Evolutionary conservation across 1,284 basidiomycete genomes (phyloP), one percentile per base, ranked within the genome.

Genomic region (Sporisorium iseilematis-ciliati): DNA sequence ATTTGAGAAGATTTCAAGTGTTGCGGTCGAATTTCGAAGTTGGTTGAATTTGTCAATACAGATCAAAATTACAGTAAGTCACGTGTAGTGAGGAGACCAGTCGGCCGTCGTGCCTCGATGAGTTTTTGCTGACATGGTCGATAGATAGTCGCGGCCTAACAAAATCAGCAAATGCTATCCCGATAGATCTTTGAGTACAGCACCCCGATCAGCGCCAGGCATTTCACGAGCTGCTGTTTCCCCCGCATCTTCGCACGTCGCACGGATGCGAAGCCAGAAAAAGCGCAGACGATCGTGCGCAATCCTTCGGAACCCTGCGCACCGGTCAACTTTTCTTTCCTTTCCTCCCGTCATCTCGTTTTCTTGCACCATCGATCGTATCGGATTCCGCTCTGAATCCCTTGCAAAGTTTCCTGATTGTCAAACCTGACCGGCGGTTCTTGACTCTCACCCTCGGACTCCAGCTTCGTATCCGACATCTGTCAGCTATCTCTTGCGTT

Each of bases 171-270:
- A 18, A 26, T 25, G 4, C 2, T 21, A 20, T 0, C 21, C 26
- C 45, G 45, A 16, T 5, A 4, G 3, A 16, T 46, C 2, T 26
- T 11, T 18, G 18, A 3, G 45, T 14, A 25, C 7, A 1, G 16
- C 29, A 0, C 3, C 23, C 26, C 25, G 46, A 48, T 48, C 2
- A n/a, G 14, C n/a, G n/a, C n/a, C n/a, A 42, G 35, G 16, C 33
- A 33, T 8, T 33, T 33, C 33, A 33, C 33, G 14, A 38, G 35
- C 33, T 33, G 35, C 29, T 29, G 14, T 38, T 16, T 38, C 35
- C 35, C 35, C 35, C 35, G 35, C 48, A 50, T 31, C 48, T 29
- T 29, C 48, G 29, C 48, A 50, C 48, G 48, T 29, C 48, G 29
- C 48, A 50, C 48, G 48, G 48, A 31, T 50, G 29, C 29, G 25